Evolutionary conservation across 257 asterid species (phyloP), one percentile per base, ranked within the genome.

Genomic region (Rauvolfia tetraphylla): DNA sequence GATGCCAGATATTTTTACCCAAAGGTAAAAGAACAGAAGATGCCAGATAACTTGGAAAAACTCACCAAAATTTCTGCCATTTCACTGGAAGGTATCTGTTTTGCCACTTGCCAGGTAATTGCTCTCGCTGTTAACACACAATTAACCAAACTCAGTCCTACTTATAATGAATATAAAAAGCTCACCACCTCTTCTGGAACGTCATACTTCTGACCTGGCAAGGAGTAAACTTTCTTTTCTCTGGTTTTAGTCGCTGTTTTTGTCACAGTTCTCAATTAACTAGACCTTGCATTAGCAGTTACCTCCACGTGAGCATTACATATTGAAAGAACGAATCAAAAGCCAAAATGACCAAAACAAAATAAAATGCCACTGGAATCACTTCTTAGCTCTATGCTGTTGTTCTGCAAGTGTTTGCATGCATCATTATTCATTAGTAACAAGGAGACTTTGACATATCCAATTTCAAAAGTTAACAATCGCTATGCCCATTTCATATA

Each of bases 51-150:
- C 10, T 20, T 25, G 46, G n/a, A 29, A 4, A 0, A 79, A 85
- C 90, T 86, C 76, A 94, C 98, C 98, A 94, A 79, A 92, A 88
- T n/a, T 65, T 92, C 97, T 7, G 97, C 97, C 98, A 94, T 94
- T 86, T 94, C 97, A 80, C 98, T 94, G 12, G 95, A 89, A 63
- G 97, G 97, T 84, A 92, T 92, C 92, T 94, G 98, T 80, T 90
- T 63, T 3, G 92, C 90, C 63, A 94, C 97, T 86, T n/a, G n/a
- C n/a, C n/a, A n/a, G n/a, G n/a, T 82, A 94, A 79, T 1, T 97
- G 97, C 74, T 92, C 98, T 79, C 98, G 83, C 98, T 94, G 90
- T 77, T 75, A 80, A 73, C 29, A 81, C 46, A 54, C 6, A 74
- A 33, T 33, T 44, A 71, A 74, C 42, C 57, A 67, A 44, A 59